Evolutionary conservation across 306 rosid genomes (phyloP).

Genomic region (Cicer pinnatifidum): DNA sequence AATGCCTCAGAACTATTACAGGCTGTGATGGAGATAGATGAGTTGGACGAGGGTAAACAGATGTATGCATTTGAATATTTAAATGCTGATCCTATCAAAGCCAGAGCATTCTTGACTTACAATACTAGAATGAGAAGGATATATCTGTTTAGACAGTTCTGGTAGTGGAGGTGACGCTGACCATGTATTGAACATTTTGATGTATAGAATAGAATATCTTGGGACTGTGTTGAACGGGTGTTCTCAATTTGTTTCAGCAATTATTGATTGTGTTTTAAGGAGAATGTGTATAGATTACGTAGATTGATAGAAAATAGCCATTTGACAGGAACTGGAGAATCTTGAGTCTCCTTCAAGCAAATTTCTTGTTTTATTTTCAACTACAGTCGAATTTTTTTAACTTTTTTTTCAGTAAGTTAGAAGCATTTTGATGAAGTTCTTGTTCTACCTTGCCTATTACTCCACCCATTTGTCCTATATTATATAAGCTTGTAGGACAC

Average conservation of each 20-base stretch:
- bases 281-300: not conserved
- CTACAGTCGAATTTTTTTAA: not conserved
- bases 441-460: not conserved
- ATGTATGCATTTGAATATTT: constrained; percentile 85
- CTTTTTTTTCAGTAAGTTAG: not conserved
- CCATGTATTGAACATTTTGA: constrained; percentile 36
- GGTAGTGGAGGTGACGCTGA: constrained; percentile 73
- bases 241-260: not conserved
- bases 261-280: not conserved
- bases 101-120: constrained; percentile 78
- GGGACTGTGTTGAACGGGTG: not conserved
- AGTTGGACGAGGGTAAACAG: constrained; percentile 75
- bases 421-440: constrained; percentile 4
- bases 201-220: constrained; percentile 52
- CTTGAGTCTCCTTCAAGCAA: not conserved
- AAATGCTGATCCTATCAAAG: constrained; percentile 76
- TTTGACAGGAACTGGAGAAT: not conserved
- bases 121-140: constrained; percentile 67
- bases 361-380: not conserved
- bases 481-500: too few relatives aligned
- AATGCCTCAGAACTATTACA: constrained; percentile 63
- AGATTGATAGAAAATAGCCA: constrained; percentile 12
- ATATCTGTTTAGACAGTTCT: constrained; percentile 69
- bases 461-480: not conserved
- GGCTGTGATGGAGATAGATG: constrained; percentile 87